phyloP scores from a whole-genome alignment of 768 basidiomycete species.

The Exsudoporus frostii region DNA sequence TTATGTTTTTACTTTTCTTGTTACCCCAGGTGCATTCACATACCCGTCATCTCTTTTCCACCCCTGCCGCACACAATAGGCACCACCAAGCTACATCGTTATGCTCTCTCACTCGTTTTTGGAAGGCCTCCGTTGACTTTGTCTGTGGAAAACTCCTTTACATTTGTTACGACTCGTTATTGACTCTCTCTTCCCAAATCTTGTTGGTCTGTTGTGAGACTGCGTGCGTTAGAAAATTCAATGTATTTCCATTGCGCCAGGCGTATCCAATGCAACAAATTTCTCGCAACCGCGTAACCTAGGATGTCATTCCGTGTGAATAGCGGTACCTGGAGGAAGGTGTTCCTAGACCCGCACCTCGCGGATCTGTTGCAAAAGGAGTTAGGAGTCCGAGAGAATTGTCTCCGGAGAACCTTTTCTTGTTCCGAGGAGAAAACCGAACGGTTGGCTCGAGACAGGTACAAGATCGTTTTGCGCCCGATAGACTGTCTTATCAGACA shows the following conservation, averaged over 20 bases:
- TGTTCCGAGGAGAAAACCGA: too few relatives aligned
- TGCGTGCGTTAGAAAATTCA: constrained; percentile 12
- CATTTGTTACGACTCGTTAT: constrained; percentile 25
- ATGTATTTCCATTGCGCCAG: constrained; percentile 20
- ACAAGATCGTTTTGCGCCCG: too few relatives aligned
- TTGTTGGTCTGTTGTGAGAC: constrained; percentile 12
- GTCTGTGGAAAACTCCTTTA: constrained; percentile 8
- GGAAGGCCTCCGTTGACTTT: constrained; percentile 11
- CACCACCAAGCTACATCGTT: constrained; percentile 21
- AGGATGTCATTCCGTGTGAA: background rate
- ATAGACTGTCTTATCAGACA: background rate
- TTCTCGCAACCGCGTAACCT: background rate
- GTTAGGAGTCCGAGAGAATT: too few relatives aligned
- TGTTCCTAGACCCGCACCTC: background rate
- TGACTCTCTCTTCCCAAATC: constrained; percentile 9
- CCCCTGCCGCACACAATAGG: constrained; percentile 19
- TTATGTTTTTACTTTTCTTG: constrained; percentile 17
- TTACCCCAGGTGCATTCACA: constrained; percentile 24
- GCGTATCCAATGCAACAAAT: background rate
- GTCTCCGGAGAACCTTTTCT: too few relatives aligned
- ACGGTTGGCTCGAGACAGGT: too few relatives aligned
- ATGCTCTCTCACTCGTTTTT: constrained; percentile 28
- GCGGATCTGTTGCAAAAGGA: background rate
- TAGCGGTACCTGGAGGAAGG: background rate
- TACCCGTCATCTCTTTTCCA: constrained; percentile 18